Conservation (phyloP, 768 basidiomycete species). For the Lentinula sp. region DNA sequence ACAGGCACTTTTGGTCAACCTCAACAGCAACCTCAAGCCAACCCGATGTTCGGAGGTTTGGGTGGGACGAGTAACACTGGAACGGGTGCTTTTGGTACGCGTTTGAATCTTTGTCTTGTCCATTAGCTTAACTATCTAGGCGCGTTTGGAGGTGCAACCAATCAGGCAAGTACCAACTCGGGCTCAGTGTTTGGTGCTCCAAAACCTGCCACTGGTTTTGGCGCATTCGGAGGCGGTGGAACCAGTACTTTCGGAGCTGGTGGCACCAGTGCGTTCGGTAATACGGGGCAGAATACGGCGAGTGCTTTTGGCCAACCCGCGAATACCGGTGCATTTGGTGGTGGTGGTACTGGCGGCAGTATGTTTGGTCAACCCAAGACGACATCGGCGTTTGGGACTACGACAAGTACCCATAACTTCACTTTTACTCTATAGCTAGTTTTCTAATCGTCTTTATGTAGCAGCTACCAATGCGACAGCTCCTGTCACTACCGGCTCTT, state of each 20-base stretch:
- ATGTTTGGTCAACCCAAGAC: slow-evolving; percentile 25
- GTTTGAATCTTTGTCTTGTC: slow-evolving; percentile 12
- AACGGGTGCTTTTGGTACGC: slow-evolving; percentile 39
- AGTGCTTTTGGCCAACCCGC: slow-evolving; percentile 4
- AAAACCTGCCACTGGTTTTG: slow-evolving; percentile 28
- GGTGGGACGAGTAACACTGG: slow-evolving; percentile 26
- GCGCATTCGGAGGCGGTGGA: slow-evolving; percentile 26
- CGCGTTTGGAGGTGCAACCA: slow-evolving; percentile 30
- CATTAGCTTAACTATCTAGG: slow-evolving; percentile 26
- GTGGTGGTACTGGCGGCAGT: slow-evolving; percentile 17
- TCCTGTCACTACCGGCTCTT: slow-evolving; percentile 63
- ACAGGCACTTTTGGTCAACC: slow-evolving; percentile 54
- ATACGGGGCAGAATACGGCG: slow-evolving; percentile 2
- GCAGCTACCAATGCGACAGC: slow-evolving; percentile 23
- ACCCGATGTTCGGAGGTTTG: slow-evolving; percentile 78
- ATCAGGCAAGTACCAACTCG: slow-evolving; percentile 5
- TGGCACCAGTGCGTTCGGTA: slow-evolving; percentile 11
- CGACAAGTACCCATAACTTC: neutral
- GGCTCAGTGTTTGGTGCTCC: slow-evolving; percentile 29
- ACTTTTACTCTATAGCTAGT: neutral
- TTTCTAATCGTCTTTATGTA: slow-evolving; percentile 23
- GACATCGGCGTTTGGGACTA: slow-evolving; percentile 1
- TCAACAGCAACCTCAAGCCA: slow-evolving; percentile 52
- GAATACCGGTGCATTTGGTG: slow-evolving; percentile 4
- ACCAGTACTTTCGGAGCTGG: slow-evolving; percentile 12